A percentile compares a stretch with the other conserved stretches of the same genome.
Evolutionary conservation across 257 asterid species (phyloP).

Genomic region (Anisodus tanguticus): DNA sequence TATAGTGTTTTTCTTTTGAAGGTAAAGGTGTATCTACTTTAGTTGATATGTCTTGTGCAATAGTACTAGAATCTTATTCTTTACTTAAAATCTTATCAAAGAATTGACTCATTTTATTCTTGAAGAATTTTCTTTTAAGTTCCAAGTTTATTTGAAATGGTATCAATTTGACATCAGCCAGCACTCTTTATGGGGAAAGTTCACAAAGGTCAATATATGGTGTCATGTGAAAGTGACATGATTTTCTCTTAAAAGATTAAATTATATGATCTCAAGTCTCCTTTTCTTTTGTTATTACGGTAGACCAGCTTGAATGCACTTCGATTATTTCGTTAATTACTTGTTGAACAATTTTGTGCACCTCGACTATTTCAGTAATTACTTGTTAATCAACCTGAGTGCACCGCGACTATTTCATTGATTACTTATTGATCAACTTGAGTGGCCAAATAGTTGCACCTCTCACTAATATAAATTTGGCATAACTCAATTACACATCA

Average conservation of each 20-base stretch:
- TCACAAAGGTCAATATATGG: slow-evolving; percentile 37
- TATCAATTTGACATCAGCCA: neutral
- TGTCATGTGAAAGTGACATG: slow-evolving; percentile 11
- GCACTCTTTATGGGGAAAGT: neutral
- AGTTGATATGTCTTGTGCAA: neutral
- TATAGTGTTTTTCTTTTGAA: neutral
- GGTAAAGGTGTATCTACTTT: neutral
- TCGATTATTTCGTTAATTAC: neutral
- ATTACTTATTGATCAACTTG: no score
- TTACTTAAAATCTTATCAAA: slow-evolving; percentile 27
- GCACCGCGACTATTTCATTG: neutral
- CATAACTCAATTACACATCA: no score
- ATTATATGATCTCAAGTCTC: neutral
- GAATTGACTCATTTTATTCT: neutral
- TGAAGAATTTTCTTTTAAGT: slow-evolving; percentile 8
- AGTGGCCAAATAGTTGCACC: no score
- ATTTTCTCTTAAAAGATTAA: neutral
- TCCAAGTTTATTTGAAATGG: slow-evolving; percentile 26
- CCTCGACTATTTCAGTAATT: neutral
- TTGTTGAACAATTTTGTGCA: neutral
- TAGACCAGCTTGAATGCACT: neutral
- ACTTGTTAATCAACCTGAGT: neutral
- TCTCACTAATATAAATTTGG: no score
- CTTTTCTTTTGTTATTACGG: neutral
- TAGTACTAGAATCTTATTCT: slow-evolving; percentile 20